phyloP scores from a whole-genome alignment of 1,284 basidiomycete genomes.

The Leccinum pachyderme region DNA sequence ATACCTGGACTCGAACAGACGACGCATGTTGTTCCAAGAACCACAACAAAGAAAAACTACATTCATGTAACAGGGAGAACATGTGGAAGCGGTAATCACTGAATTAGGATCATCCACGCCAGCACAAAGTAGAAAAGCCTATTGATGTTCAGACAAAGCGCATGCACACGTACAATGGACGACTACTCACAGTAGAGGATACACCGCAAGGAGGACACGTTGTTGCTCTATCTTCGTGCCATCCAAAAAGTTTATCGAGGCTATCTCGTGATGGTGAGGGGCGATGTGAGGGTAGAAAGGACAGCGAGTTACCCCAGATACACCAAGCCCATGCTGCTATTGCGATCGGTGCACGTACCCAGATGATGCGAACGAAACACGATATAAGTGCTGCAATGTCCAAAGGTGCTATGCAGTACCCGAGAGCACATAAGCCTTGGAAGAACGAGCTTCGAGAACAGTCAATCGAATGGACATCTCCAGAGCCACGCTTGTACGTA shows the following conservation, averaged over 20 bases:
- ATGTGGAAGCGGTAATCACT: slow-evolving; percentile 39
- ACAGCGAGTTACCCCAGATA: slow-evolving; percentile 77
- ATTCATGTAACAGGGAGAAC: slow-evolving; percentile 12
- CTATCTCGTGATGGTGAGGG: slow-evolving; percentile 41
- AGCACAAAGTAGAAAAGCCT: slow-evolving; percentile 84
- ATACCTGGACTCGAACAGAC: not conserved
- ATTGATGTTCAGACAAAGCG: slow-evolving; percentile 5
- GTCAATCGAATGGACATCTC: not conserved
- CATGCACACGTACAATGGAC: too few species aligned
- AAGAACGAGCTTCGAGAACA: slow-evolving; percentile 79
- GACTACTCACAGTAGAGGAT: slow-evolving; percentile 72
- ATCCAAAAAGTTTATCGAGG: slow-evolving; percentile 91
- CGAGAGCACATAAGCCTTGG: slow-evolving; percentile 89
- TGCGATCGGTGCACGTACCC: slow-evolving; percentile 81
- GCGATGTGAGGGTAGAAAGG: not conserved
- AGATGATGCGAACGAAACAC: slow-evolving; percentile 83
- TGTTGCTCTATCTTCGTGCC: slow-evolving; percentile 90
- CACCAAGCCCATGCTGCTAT: slow-evolving; percentile 89
- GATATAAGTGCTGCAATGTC: slow-evolving; percentile 86
- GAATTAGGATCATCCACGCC: slow-evolving; percentile 94
- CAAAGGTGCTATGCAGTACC: slow-evolving; percentile 89
- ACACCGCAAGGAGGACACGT: slow-evolving; percentile 86
- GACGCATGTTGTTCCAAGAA: not conserved
- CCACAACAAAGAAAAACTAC: slow-evolving; percentile 13
- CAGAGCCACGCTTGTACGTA: slow-evolving; percentile 39